Base-by-base conservation (phyloP, 768 basidiomycete genomes). In the Boletellus emodensis region DNA sequence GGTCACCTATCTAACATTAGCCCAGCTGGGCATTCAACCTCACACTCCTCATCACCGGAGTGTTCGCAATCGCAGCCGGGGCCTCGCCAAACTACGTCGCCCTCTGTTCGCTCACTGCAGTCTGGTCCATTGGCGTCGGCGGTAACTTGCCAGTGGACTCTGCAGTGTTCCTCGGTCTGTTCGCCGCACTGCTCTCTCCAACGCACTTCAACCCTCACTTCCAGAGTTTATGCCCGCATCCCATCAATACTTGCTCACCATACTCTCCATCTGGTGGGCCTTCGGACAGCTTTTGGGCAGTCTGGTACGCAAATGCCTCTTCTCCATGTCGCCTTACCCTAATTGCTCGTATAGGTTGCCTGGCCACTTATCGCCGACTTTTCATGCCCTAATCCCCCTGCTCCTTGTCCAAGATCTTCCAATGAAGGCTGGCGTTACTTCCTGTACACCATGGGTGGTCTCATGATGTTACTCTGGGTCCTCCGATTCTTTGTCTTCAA, bases 251-350 rank as follows among this genome's bases (percentile, higher is more conserved):
- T 72, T 90, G 4, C 71, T 90, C 32, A 88, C 87, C 0, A 70
- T 89, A 13, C 73, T 90, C 15, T 87, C 86, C 0, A 78, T 88
- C 34, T 90, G 84, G 83, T 90, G 88, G 88, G 83, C 84, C 6
- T 73, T 89, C 32, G 86, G 86, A 3, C 87, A 88, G 61, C 75
- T 88, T 1, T 61, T 85, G 42, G 83, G 80, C 15, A 77, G 75
- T 55, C 57, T 78, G 44, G 75, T 75, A 37, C n/a, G 67, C 51
- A 11, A 3, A 12, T 2, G 0, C 34, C 12, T 8, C 10, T 2
- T 32, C 46, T 30, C 22, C 3, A 28, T 58, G 38, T 0, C 13
- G 32, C 14, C 28, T 11, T 14, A 3, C 20, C 26, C 15, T 42
- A 6, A 48, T 49, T n/a, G 22, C 52, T 48, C 18, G 6, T 15